A percentile compares a stretch with the other conserved stretches of the same genome.
Conservation (phyloP, 495 filamentous ascomycete species). For the Amorphotheca resinae region DNA sequence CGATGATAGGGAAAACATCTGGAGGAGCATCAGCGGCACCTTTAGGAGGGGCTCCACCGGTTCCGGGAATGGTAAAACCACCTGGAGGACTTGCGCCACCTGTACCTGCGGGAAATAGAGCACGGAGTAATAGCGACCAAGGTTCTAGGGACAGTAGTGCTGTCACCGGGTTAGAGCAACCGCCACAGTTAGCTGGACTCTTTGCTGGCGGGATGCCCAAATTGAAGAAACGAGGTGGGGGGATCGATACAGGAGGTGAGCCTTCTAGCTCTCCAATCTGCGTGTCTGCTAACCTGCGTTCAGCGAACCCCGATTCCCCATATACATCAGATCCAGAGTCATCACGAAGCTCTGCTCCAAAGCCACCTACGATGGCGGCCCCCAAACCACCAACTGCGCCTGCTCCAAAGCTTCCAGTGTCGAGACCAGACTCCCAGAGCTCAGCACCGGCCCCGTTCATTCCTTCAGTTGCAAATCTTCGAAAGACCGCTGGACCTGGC, state of each 20-base stretch:
- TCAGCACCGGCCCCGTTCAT: conserved; percentile 29
- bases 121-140: conserved; percentile 73
- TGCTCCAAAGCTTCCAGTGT: conserved; percentile 42
- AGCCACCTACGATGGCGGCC: conserved; percentile 44
- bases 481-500: conserved; percentile 43
- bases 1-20: conserved; percentile 44
- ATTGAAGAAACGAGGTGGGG: conserved; percentile 71
- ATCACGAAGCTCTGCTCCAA: conserved; percentile 41
- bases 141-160: conserved; percentile 27
- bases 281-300: conserved; percentile 18
- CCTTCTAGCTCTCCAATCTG: not conserved
- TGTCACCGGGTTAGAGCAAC: conserved; percentile 35
- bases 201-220: conserved; percentile 96
- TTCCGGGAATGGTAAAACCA: conserved; percentile 54
- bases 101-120: conserved; percentile 49
- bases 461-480: conserved; percentile 45
- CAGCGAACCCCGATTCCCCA: conserved; percentile 53
- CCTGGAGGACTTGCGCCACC: conserved; percentile 63
- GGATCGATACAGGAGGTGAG: conserved; percentile 73
- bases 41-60: conserved; percentile 63
- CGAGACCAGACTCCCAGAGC: conserved; percentile 21
- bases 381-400: conserved; percentile 48
- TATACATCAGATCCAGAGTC: conserved; percentile 72
- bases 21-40: conserved; percentile 40
- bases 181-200: conserved; percentile 76